Evolutionary conservation across 78 protist species (phyloP), one percentile per base, ranked within the genome.

Genomic region (Planoprotostelium fungivorum): DNA sequence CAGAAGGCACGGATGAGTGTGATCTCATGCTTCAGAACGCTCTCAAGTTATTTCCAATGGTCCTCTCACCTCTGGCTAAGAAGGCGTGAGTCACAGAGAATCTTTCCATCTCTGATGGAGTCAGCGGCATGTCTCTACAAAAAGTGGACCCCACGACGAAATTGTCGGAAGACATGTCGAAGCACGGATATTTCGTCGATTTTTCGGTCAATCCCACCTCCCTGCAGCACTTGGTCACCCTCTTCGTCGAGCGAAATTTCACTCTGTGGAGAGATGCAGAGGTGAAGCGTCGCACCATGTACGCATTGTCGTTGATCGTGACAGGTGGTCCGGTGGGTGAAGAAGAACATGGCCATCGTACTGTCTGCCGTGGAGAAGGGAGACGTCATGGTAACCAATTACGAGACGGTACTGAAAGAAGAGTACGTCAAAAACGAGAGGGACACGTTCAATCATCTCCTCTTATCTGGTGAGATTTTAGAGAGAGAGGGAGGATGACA

Each of bases 201-300:
- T 51, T 51, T 16, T 16, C 73, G 31, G 73, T 51, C 5, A 51
- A 51, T 51, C 73, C 73, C 16, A 16, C 16, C 73, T 25, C 5
- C 16, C 51, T 92, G 0, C 91, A 92, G 25, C 94, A 92, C 36
- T 83, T 92, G 38, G 84, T 89, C 0, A 28, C 87, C 0, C 16
- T 92, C n/a, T 92, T 51, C 34, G 90, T 92, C 1, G 94, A 92
- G 35, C 37, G 94, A 63, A 92, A 86, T 89, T 36, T 87, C 85
- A 37, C 85, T 84, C n/a, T 89, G 28, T 92, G 94, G 94, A 34
- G 89, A 34, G 36, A 34, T 10, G 84, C 86, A 16, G 34, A 34
- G 23, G 34, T 86, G 16, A 16, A 51, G 5, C 73, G 5, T 25
- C 73, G 16, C 73, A 51, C 16, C 73, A 25, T 51, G 16, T 51